Evolutionary conservation across 2,329 filamentous ascomycete species (phyloP).

Genomic region (Xylaria sp.): DNA sequence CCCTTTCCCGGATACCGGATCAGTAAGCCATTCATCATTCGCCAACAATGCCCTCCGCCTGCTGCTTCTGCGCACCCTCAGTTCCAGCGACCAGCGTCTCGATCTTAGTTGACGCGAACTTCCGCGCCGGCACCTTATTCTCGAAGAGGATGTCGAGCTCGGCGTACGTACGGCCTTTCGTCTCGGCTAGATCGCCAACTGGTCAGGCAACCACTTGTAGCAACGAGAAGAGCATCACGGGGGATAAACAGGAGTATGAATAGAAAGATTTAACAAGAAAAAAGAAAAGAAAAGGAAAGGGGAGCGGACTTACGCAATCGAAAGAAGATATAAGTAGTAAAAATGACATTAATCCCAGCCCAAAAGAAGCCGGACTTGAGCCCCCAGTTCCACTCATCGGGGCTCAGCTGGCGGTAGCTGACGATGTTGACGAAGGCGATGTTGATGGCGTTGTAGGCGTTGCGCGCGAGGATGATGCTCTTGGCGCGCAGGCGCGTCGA

Average conservation of each 20-base stretch:
- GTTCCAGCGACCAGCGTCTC: constrained; percentile 47
- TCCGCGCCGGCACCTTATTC: constrained; percentile 51
- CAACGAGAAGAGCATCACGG: not conserved
- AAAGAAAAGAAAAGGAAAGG: not conserved
- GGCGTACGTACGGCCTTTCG: constrained; percentile 57
- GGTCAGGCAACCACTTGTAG: not conserved
- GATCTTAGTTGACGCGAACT: constrained; percentile 50
- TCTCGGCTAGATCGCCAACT: constrained; percentile 42
- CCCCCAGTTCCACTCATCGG: constrained; percentile 53
- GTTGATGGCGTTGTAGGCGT: constrained; percentile 57
- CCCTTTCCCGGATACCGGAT: not conserved
- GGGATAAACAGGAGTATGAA: too few species aligned
- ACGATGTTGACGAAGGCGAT: constrained; percentile 55
- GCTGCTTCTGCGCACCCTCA: constrained; percentile 47
- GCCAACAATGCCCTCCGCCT: constrained; percentile 40
- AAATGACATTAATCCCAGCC: constrained; percentile 54
- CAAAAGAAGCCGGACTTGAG: constrained; percentile 55
- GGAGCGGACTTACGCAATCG: constrained; percentile 55
- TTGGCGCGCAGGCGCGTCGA: constrained; percentile 59
- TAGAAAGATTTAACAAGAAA: not conserved
- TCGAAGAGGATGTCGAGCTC: constrained; percentile 63
- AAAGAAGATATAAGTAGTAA: constrained; percentile 57
- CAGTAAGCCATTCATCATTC: constrained; percentile 13
- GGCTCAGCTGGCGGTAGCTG: constrained; percentile 53
- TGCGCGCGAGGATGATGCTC: constrained; percentile 58